These are phyloP conservation scores for Aegilops tauschii DNA, from an alignment of 176 grass and related monocot species.

Conservation along the genomic window DNA sequence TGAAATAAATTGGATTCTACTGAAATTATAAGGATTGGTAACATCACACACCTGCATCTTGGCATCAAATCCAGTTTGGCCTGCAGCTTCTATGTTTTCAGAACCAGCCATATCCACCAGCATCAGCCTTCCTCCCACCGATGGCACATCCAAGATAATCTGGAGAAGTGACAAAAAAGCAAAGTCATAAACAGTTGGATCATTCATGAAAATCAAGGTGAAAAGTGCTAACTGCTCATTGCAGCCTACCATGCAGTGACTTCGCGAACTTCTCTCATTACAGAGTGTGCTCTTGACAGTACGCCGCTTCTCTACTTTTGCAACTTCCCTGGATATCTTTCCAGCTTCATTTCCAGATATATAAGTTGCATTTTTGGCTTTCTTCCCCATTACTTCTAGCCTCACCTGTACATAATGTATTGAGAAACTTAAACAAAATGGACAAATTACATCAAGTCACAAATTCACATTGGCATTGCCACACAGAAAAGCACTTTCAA, in stretches of 20 bases:
- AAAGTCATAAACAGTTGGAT: neutral
- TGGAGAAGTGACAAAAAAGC: neutral
- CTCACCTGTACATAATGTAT: conserved; percentile 44
- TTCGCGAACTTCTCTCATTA: conserved; percentile 87
- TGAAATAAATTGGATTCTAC: neutral
- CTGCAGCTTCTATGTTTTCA: conserved; percentile 93
- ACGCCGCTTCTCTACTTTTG: conserved; percentile 79
- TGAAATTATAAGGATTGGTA: neutral
- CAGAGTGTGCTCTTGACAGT: conserved; percentile 87
- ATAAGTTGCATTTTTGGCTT: conserved; percentile 85
- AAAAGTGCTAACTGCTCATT: neutral
- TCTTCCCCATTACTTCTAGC: conserved; percentile 89
- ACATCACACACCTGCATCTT: conserved; percentile 75
- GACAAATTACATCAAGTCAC: neutral
- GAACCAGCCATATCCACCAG: conserved; percentile 97
- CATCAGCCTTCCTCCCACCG: conserved; percentile 89
- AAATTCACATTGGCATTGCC: neutral
- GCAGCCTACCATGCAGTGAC: conserved; percentile 83
- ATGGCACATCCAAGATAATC: conserved; percentile 95
- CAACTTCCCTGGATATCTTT: conserved; percentile 80
- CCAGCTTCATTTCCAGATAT: conserved; percentile 82
- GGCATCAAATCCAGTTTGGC: conserved; percentile 85
- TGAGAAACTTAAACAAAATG: conserved; percentile 12
- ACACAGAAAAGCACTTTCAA: neutral
- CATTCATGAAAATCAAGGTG: neutral